Conservation (phyloP, 495 filamentous ascomycete species). For the Thozetella sp. region DNA sequence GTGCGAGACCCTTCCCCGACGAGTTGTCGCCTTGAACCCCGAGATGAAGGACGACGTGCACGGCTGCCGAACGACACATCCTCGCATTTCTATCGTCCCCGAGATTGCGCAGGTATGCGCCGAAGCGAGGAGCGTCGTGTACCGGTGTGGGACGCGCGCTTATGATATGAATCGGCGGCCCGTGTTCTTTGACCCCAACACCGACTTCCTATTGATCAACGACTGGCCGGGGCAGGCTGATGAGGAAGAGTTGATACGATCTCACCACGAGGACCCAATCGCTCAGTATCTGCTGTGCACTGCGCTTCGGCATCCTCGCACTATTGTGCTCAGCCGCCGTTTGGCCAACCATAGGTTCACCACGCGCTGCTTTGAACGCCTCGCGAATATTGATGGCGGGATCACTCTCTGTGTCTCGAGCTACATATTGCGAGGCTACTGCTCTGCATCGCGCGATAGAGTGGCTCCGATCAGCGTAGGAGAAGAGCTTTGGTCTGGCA, state of each 20-base stretch:
- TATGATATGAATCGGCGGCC: background rate
- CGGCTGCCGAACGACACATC: background rate
- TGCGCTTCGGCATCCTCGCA: background rate
- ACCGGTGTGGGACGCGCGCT: background rate
- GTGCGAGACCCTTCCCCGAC: background rate
- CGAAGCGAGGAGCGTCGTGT: background rate
- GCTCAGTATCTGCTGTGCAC: background rate
- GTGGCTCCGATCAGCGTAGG: background rate
- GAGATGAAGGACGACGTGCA: background rate
- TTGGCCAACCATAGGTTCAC: background rate
- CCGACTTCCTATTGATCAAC: background rate
- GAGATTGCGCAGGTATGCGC: background rate
- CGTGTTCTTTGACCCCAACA: background rate
- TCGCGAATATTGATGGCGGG: background rate
- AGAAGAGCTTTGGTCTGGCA: background rate
- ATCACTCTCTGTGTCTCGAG: background rate
- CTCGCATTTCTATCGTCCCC: background rate
- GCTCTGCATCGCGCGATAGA: background rate
- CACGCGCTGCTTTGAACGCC: background rate
- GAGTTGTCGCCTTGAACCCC: background rate
- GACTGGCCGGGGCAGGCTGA: background rate
- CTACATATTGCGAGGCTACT: too few relatives aligned
- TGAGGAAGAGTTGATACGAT: background rate
- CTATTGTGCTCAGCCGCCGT: background rate
- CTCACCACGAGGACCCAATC: background rate